Evolutionary conservation across 257 asterid genomes (phyloP), one percentile per base, ranked within the genome.

Genomic region (Solanum virginianum): DNA sequence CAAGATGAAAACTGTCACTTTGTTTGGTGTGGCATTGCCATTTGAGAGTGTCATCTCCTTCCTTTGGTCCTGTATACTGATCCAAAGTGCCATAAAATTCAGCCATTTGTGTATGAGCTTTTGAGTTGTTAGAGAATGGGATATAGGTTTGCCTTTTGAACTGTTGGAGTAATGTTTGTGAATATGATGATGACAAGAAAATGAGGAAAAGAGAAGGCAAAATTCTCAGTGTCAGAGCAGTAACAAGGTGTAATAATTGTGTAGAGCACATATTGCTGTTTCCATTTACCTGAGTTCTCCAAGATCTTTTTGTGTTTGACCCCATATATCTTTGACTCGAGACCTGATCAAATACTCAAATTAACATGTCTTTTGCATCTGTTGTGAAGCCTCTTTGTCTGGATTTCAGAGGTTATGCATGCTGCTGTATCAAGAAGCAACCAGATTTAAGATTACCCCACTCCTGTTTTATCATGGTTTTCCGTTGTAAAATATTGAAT

Each of bases 401-500:
- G 82, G 51, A 77, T 77, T 51, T 77, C 43, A 77, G 63, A 77
- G 63, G 10, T 10, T 51, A 77, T 51, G 26, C 63, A 51, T 51
- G 63, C 56, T 45, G 22, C 41, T 51, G 63, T 77, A 49, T 51
- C 16, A 77, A 51, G 82, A 77, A 82, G 87, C 70, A 36, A 68
- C 75, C 77, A 82, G n/a, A 56, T 26, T 81, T 85, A 70, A 56
- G 24, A 41, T 45, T 45, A 71, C 69, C 14, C 60, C 4, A 17
- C 51, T 56, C 49, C 81, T 29, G 60, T 51, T 18, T 51, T 77
- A 24, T 77, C 12, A 7, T 77, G 26, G 63, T 51, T 77, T 51
- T 77, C 82, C 3, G 1, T 77, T 24, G 47, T 51, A 51, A 77
- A 77, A 16, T 53, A 26, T 68, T 91, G 86, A 90, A 85, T 83